Evolutionary conservation across 306 rosid genomes (phyloP), one percentile per base, ranked within the genome.

Genomic region (Vigna angularis): DNA sequence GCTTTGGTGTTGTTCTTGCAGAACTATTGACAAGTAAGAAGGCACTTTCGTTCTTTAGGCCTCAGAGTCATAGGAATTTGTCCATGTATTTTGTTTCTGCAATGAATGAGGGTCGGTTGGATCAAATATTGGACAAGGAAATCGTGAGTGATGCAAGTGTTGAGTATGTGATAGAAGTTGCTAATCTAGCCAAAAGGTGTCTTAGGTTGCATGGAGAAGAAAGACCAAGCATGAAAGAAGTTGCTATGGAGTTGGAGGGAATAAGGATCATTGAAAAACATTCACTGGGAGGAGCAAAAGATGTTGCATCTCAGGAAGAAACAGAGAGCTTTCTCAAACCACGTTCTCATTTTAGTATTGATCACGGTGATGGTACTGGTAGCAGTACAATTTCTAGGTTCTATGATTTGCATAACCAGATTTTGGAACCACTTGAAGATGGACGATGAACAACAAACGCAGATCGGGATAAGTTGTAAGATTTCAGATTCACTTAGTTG

Each of bases 191-290:
- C 2, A 75, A 49, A 26, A 72, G 14, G 59, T 87, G 90, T 12
- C 45, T 87, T 32, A 82, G 59, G 13, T 7, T 79, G 0, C 72
- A 26, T 14, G 85, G 83, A 69, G 88, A 84, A 30, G 88, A 87
- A 40, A 65, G 71, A 18, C 71, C 71, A 65, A 9, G 34, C 71
- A 65, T 65, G 71, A 65, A 65, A 40, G 85, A 87, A 48, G 81
- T 87, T 9, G 83, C 76, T 17, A 87, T 9, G 48, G 86, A 81
- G 49, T 44, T 87, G 15, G 88, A 87, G 48, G 73, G 79, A 22
- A 12, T 87, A 12, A 84, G 82, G 68, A 12, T 34, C 1, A 61
- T 49, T 55, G 18, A 36, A 38, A 79, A 36, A 7, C 55, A 79
- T 49, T 36, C 50, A 32, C 8, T 77, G 8, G 47, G 72, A 4